phyloP scores from a whole-genome alignment of 345 rosid species.

The Kernera saxatilis region DNA sequence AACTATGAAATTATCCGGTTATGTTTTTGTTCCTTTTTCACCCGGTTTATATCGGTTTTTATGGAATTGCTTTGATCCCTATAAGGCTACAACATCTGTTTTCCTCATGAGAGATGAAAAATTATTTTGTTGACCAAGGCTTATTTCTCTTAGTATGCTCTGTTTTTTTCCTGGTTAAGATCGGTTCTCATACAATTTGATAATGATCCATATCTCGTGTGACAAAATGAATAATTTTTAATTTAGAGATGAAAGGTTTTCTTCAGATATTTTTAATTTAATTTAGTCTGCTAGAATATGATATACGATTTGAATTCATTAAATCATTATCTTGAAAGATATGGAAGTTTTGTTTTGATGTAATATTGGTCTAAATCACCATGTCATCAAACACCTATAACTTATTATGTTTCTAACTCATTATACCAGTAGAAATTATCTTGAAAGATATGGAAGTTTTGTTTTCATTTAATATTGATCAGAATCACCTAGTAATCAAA shows the following conservation, averaged over 20 bases:
- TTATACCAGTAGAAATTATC: too few relatives aligned
- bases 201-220: neutral
- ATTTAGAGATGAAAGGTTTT: neutral
- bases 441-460: too few relatives aligned
- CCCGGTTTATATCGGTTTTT: neutral
- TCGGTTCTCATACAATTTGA: neutral
- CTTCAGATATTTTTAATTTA: too few relatives aligned
- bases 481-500: too few relatives aligned
- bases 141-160: neutral
- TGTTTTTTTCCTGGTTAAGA: neutral
- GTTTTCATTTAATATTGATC: too few relatives aligned
- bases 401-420: neutral
- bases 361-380: neutral
- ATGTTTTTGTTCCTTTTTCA: neutral
- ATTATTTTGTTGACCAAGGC: neutral
- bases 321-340: neutral
- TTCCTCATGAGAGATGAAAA: neutral
- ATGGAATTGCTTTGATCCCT: neutral
- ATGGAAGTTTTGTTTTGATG: neutral
- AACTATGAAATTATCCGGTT: neutral
- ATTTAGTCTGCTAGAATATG: too few relatives aligned
- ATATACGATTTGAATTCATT: neutral
- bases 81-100: neutral
- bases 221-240: neutral
- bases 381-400: neutral